Base-by-base conservation (phyloP, 257 asterid species). In the Dorcoceras hygrometricum region DNA sequence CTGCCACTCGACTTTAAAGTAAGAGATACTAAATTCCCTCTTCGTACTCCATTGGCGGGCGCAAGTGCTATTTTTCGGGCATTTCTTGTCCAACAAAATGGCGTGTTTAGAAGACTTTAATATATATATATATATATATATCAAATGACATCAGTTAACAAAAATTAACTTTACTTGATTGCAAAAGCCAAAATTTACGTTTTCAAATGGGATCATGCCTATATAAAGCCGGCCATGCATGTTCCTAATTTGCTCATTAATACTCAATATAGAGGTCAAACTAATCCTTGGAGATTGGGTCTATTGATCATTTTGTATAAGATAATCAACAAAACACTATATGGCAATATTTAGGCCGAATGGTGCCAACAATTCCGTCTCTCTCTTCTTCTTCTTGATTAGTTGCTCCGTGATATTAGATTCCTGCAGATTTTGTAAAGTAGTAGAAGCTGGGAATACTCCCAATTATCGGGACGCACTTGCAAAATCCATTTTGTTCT, bases 381-480 rank as follows among this genome's bases (percentile, higher is more conserved):
- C 64, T 70, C 59, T 51, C 26, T 29, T 78, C 70, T 20, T 80
- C 63, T 51, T 66, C 31, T 54, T 68, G 4, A 12, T 12, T 10
- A 39, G 50, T 39, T 39, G n/a, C 8, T 39, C 1, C 50, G 8
- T 39, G 0, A 3, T 32, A 8, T 32, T 32, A 0, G 8, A 8
- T 32, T 32, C 14, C 18, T 39, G 50, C n/a, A 3, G n/a, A 14
- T 11, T 39, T 39, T 39, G n/a, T 39, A 1, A 4, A 22, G 19
- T 3, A 51, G 89, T 79, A 4, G 62, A 70, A 63, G 84, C 71
- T 34, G 61, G 18, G 14, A 34, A 34, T 7, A 34, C 9, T 26
- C 90, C 73, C 1, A 70, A 92, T 71, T 92, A 92, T 72, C 62
- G 83, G 63, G 95, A 92, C 57, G 98, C 98, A 64, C 85, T 92